Conservation (phyloP, 805 yeast genomes). For the Saccharomycopsis sp. region DNA sequence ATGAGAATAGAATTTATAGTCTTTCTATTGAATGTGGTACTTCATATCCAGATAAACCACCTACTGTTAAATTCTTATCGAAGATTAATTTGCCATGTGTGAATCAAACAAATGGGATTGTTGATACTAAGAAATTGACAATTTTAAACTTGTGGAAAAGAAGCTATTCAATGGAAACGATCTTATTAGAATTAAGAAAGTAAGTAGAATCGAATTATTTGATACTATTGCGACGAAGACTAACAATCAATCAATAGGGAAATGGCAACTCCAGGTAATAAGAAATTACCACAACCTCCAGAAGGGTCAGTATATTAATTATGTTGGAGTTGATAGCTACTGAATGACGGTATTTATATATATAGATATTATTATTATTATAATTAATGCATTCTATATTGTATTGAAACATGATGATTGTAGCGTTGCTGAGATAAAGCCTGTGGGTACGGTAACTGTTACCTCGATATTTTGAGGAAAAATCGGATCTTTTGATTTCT, state of each 20-base stretch:
- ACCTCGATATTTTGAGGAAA: too few relatives aligned
- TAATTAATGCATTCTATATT: too few relatives aligned
- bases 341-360: too few relatives aligned
- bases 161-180: constrained; percentile 88
- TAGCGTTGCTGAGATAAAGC: too few relatives aligned
- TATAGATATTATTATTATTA: too few relatives aligned
- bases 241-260: constrained; percentile 30
- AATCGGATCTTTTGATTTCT: too few relatives aligned
- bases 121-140: constrained; percentile 48
- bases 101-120: constrained; percentile 51
- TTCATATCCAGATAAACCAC: constrained; percentile 84
- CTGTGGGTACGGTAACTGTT: too few relatives aligned
- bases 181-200: constrained; percentile 79
- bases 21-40: constrained; percentile 76
- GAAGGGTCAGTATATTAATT: constrained; percentile 68
- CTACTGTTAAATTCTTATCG: constrained; percentile 70
- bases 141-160: constrained; percentile 81
- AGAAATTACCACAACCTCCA: constrained; percentile 82
- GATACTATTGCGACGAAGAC: not conserved
- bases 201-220: constrained; percentile 18
- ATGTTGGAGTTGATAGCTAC: too few relatives aligned
- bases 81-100: constrained; percentile 91
- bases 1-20: constrained; percentile 90
- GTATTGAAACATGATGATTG: too few relatives aligned
- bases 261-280: constrained; percentile 79